Evolutionary conservation across 306 rosid genomes (phyloP).

Genomic region (Casuarina equisetifolia): DNA sequence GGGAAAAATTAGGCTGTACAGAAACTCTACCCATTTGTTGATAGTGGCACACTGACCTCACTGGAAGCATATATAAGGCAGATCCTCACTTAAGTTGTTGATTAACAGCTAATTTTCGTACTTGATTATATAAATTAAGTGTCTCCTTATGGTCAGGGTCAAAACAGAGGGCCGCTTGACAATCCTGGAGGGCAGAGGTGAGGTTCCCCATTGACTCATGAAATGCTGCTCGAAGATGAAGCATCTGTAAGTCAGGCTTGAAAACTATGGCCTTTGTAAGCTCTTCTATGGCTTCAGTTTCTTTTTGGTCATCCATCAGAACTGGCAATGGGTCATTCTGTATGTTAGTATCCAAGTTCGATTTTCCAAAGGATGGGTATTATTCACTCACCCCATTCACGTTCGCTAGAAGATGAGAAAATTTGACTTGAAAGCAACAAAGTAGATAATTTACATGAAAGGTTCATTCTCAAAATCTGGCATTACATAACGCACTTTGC

Average conservation of each 20-base stretch:
- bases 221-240: conserved; percentile 85
- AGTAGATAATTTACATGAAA: not conserved
- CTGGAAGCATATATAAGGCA: not conserved
- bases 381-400: not conserved
- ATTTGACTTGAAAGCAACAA: not conserved
- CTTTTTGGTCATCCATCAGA: conserved; percentile 87
- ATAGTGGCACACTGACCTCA: conserved; percentile 4
- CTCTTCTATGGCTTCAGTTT: conserved; percentile 72
- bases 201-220: conserved; percentile 63
- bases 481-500: not conserved
- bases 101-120: conserved; percentile 35
- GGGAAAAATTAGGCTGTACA: conserved; percentile 8
- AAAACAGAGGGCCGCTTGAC: conserved; percentile 79
- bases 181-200: conserved; percentile 57
- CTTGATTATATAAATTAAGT: conserved; percentile 57
- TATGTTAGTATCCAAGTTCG: conserved; percentile 28
- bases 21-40: conserved; percentile 1
- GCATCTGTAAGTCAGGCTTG: conserved; percentile 84
- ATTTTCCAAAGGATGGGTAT: conserved; percentile 9
- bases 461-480: not conserved
- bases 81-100: not conserved
- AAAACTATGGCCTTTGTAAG: conserved; percentile 70
- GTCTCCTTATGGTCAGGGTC: conserved; percentile 72
- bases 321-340: conserved; percentile 44
- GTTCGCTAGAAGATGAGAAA: not conserved